Evolutionary conservation across 306 rosid genomes (phyloP).

Genomic region (Malus asiatica): DNA sequence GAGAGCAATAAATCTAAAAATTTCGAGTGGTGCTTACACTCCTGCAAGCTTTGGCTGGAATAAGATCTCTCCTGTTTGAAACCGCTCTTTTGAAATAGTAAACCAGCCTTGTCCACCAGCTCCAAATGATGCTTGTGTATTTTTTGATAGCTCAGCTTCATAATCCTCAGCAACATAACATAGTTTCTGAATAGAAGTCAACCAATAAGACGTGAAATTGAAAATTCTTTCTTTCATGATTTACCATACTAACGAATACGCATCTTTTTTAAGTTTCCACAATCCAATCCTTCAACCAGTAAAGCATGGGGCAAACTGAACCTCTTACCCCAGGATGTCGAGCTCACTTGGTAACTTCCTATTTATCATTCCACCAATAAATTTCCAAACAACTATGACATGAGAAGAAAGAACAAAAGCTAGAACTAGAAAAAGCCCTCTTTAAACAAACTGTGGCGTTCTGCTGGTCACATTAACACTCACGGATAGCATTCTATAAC

Average conservation of each 20-base stretch:
- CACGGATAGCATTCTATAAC: no score
- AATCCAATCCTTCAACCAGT: background rate
- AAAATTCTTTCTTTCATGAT: background rate
- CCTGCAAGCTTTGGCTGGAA: constrained; percentile 80
- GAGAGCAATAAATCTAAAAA: background rate
- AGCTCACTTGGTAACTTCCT: background rate
- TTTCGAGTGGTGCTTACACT: constrained; percentile 43
- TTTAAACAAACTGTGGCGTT: no score
- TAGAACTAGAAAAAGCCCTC: no score
- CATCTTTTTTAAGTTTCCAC: background rate
- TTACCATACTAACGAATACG: background rate
- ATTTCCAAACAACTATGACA: background rate
- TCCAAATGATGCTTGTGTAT: constrained; percentile 63
- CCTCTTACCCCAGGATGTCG: background rate
- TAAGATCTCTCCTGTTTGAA: constrained; percentile 82
- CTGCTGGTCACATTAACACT: no score
- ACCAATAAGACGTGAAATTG: background rate
- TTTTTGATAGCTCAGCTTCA: constrained; percentile 66
- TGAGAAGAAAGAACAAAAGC: background rate
- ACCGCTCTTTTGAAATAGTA: constrained; percentile 79
- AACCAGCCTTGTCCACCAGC: constrained; percentile 62
- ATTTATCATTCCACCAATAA: background rate
- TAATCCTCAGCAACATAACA: constrained; percentile 86
- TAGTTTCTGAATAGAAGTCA: constrained; percentile 45
- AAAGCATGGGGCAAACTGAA: background rate